Conservation (phyloP, 2,329 filamentous ascomycete species). For the Fulvia fulva region DNA sequence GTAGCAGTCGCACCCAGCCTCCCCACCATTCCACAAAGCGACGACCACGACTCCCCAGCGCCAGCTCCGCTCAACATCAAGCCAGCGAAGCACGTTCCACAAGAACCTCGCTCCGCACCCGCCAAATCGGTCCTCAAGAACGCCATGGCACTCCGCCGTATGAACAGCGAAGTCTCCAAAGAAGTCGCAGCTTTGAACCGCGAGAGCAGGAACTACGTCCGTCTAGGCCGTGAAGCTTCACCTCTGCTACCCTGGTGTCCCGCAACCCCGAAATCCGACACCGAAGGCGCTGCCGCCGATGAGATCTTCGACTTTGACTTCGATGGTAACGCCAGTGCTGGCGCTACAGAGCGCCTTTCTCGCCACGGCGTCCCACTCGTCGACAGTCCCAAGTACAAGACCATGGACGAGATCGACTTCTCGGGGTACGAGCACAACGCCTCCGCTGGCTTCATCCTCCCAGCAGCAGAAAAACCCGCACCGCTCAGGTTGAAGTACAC, state of each 20-base stretch:
- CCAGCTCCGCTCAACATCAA: slow-evolving; percentile 4
- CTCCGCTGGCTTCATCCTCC: slow-evolving; percentile 23
- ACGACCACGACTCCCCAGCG: slow-evolving; percentile 11
- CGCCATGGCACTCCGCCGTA: slow-evolving; percentile 39
- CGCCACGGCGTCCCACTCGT: neutral
- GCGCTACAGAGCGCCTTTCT: neutral
- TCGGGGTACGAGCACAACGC: slow-evolving; percentile 20
- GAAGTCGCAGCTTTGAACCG: slow-evolving; percentile 13
- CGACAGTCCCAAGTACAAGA: slow-evolving; percentile 8
- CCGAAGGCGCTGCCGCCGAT: slow-evolving; percentile 5
- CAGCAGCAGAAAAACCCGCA: neutral
- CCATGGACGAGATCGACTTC: slow-evolving; percentile 27
- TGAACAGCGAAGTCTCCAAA: slow-evolving; percentile 40
- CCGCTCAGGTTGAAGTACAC: neutral
- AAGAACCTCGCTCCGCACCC: slow-evolving; percentile 34
- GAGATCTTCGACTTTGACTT: slow-evolving; percentile 29
- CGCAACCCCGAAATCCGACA: neutral
- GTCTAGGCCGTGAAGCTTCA: slow-evolving; percentile 40
- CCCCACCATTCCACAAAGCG: slow-evolving; percentile 18
- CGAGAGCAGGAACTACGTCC: slow-evolving; percentile 37
- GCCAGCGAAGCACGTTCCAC: slow-evolving; percentile 3
- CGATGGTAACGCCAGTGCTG: slow-evolving; percentile 6
- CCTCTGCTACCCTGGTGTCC: slow-evolving; percentile 31
- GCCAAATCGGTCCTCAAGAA: slow-evolving; percentile 37
- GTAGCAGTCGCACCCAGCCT: slow-evolving; percentile 16